phyloP scores from a whole-genome alignment of 2,329 filamentous ascomycete species.

The Nemania bipapillata region DNA sequence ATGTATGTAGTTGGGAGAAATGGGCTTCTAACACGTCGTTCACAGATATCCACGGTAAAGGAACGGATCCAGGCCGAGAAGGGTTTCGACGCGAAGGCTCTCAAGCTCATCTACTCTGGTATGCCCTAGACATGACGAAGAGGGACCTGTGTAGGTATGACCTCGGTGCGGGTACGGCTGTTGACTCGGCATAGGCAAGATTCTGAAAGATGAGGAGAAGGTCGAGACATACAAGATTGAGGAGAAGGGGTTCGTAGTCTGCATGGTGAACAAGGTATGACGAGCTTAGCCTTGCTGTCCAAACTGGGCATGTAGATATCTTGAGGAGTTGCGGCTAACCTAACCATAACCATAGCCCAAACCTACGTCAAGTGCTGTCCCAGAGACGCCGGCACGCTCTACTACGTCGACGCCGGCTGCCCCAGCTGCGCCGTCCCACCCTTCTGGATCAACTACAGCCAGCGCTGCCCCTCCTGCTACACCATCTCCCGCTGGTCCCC shows the following conservation, averaged over 20 bases:
- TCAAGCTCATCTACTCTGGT: slow-evolving; percentile 99
- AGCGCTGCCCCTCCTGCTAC: slow-evolving; percentile 63
- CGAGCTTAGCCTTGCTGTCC: slow-evolving; percentile 40
- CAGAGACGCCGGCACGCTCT: slow-evolving; percentile 70
- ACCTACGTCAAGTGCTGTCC: slow-evolving; percentile 69
- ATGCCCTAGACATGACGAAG: slow-evolving; percentile 50
- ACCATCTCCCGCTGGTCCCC: slow-evolving; percentile 61
- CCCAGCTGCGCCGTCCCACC: slow-evolving; percentile 62
- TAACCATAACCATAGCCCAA: slow-evolving; percentile 76
- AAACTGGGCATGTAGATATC: not conserved
- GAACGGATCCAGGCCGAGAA: slow-evolving; percentile 91
- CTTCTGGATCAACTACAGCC: slow-evolving; percentile 52
- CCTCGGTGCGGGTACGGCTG: slow-evolving; percentile 12
- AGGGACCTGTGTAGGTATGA: not conserved
- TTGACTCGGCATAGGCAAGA: slow-evolving; percentile 77
- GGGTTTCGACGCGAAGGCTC: slow-evolving; percentile 87
- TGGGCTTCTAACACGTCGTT: slow-evolving; percentile 40
- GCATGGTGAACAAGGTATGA: slow-evolving; percentile 95
- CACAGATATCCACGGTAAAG: slow-evolving; percentile 87
- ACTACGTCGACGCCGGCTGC: slow-evolving; percentile 63
- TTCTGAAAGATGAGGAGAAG: slow-evolving; percentile 96
- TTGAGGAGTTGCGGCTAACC: slow-evolving; percentile 15
- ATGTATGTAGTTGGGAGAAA: slow-evolving; percentile 13
- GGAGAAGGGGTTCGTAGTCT: slow-evolving; percentile 99
- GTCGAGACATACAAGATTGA: slow-evolving; percentile 98